Base-by-base conservation (phyloP, 352 stramenopile genomes). In the Phytopythium oedochilum region DNA sequence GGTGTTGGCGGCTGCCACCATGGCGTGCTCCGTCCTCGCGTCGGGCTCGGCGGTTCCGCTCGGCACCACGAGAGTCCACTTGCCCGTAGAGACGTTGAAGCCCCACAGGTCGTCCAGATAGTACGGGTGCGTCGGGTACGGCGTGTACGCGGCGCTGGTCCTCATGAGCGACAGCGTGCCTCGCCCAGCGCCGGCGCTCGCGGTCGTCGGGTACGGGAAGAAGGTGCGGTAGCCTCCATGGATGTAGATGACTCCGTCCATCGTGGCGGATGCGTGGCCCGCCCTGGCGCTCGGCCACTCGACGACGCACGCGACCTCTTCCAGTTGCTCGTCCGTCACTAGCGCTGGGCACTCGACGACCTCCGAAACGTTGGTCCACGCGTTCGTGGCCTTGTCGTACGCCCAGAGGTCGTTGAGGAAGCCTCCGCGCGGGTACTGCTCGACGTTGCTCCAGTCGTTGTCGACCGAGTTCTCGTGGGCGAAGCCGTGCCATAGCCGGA, bases 341-440 rank as follows among this genome's bases (percentile, higher is more conserved):
- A 72, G 53, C 5, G 60, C 55, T 15, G 71, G 61, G 68, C 73
- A 83, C 73, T 94, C 45, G n/a, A 90, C 57, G 56, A 52, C 69
- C 77, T 94, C 62, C 3, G 82, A 80, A 20, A 89, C 63, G 49
- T 94, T 84, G 2, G 59, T 78, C 85, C 88, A 97, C 14, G 63
- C 57, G 47, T 88, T 86, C 0, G 35, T 63, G 26, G 45, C 36
- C 44, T 82, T 88, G 63, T 92, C 64, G 50, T 90, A 92, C 26
- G 71, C 78, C 94, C 95, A 99, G 4, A 99, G 72, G 71, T 98
- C 95, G 67, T 97, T 91, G 5, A 99, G 72, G 61, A 98, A 98
- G 3, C 96, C 96, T 22, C 96, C 96, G 36, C 72, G 53, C 0
- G 94, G 92, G 42, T 97, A 88, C 47, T 89, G 64, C 35, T 73